phyloP scores from a whole-genome alignment of 2,329 filamentous ascomycete species.

The Penicillium griseofulvum region DNA sequence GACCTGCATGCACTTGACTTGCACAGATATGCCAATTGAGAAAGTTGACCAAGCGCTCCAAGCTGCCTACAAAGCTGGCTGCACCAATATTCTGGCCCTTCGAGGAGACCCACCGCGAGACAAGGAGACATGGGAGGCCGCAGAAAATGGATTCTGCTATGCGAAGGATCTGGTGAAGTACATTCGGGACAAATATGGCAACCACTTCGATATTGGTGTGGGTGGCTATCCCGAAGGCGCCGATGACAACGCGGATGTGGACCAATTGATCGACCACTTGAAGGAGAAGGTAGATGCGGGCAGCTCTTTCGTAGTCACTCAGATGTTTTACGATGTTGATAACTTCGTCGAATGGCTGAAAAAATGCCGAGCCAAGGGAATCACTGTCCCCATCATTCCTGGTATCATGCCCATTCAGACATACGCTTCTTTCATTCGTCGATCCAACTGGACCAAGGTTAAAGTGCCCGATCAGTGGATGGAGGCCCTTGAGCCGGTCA shows the following conservation, averaged over 20 bases:
- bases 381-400: constrained; percentile 77
- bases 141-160: constrained; percentile 84
- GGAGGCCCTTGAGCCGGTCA: constrained; percentile 80
- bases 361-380: constrained; percentile 80
- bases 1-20: constrained; percentile 98
- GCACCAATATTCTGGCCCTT: constrained; percentile 93
- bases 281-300: constrained; percentile 97
- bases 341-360: constrained; percentile 89
- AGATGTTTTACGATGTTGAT: constrained; percentile 99
- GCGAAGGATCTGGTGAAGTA: constrained; percentile 86
- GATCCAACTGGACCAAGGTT: constrained; percentile 88
- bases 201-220: constrained; percentile 96
- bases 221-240: constrained; percentile 95
- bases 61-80: constrained; percentile 88
- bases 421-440: constrained; percentile 85
- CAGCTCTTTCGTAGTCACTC: constrained; percentile 89
- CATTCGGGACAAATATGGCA: constrained; percentile 73
- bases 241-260: constrained; percentile 87
- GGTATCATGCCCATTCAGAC: constrained; percentile 95
- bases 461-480: constrained; percentile 79
- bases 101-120: constrained; percentile 92
- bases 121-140: constrained; percentile 87
- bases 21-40: constrained; percentile 92
- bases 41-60: constrained; percentile 87
- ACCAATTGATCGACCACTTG: constrained; percentile 80